Evolutionary conservation across 2,329 filamentous ascomycete species (phyloP).

Genomic region (Penicillium rolfsii): DNA sequence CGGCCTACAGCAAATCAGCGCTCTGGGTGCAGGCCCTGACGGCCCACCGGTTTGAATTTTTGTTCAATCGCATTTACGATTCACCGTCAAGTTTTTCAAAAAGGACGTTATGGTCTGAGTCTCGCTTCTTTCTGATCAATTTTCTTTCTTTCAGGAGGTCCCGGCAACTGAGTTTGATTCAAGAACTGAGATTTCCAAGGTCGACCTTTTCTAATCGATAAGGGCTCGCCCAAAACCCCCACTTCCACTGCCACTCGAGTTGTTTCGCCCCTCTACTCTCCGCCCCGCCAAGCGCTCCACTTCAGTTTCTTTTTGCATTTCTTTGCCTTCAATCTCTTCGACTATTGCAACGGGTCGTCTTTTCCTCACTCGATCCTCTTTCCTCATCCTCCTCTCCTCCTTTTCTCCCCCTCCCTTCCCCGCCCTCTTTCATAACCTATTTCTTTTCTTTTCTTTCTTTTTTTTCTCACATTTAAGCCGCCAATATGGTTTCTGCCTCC

Average conservation of each 20-base stretch:
- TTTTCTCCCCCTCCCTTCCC: slow-evolving; percentile 15
- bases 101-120: neutral
- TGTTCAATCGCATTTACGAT: slow-evolving; percentile 8
- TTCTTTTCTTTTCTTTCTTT: neutral
- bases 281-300: slow-evolving; percentile 41
- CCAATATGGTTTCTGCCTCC: slow-evolving; percentile 67
- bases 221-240: slow-evolving; percentile 36
- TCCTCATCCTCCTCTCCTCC: slow-evolving; percentile 20
- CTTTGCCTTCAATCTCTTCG: slow-evolving; percentile 36
- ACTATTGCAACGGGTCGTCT: slow-evolving; percentile 24
- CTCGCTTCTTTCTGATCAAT: neutral
- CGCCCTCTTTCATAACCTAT: slow-evolving; percentile 16
- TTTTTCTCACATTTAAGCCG: slow-evolving; percentile 25
- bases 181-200: slow-evolving; percentile 2
- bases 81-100: slow-evolving; percentile 1
- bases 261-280: slow-evolving; percentile 34
- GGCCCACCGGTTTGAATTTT: slow-evolving; percentile 36
- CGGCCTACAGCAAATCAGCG: slow-evolving; percentile 25
- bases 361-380: slow-evolving; percentile 19
- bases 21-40: neutral
- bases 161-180: neutral
- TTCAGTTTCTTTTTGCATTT: slow-evolving; percentile 37
- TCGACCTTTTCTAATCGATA: slow-evolving; percentile 43
- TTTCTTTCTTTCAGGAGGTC: neutral
- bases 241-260: slow-evolving; percentile 15